Percentiles rank a stretch among this genome's conserved stretches.
phyloP scores from a whole-genome alignment of 768 basidiomycete genomes.

The Xerocomellus dryophilus region DNA sequence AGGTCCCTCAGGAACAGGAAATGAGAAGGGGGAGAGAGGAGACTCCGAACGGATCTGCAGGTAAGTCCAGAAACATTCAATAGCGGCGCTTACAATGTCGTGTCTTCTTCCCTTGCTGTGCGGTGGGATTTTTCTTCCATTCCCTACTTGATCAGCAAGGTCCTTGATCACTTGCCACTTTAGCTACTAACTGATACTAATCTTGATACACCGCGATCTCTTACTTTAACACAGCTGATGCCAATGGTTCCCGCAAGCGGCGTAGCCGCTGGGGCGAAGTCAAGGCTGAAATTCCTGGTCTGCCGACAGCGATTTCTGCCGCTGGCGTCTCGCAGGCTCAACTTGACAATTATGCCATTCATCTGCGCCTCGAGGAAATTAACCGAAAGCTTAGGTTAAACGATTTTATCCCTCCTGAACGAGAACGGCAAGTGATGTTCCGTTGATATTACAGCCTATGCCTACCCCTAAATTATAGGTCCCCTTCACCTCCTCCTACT shows the following conservation, averaged over 20 bases:
- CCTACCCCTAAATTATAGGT: constrained; percentile 47
- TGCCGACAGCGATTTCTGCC: constrained; percentile 92
- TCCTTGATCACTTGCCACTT: constrained; percentile 34
- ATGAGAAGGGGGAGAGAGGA: constrained; percentile 68
- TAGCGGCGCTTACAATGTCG: constrained; percentile 38
- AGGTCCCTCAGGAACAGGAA: constrained; percentile 52
- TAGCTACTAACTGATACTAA: constrained; percentile 54
- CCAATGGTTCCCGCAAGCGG: constrained; percentile 88
- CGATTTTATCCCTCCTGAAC: constrained; percentile 93
- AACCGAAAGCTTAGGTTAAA: constrained; percentile 91
- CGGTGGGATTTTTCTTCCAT: constrained; percentile 28
- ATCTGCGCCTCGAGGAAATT: constrained; percentile 94
- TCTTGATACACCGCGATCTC: constrained; percentile 41
- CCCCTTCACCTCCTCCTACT: constrained; percentile 94
- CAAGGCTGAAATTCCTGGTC: constrained; percentile 84
- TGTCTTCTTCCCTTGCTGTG: constrained; percentile 36
- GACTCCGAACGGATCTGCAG: constrained; percentile 63
- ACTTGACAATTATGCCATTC: constrained; percentile 96
- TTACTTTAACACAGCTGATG: constrained; percentile 59
- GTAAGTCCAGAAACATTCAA: constrained; percentile 57
- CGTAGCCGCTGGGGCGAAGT: constrained; percentile 98
- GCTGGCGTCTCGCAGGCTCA: constrained; percentile 93
- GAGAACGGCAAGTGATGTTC: constrained; percentile 62
- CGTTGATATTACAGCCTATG: not conserved
- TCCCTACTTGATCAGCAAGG: constrained; percentile 31